phyloP scores from a whole-genome alignment of 495 filamentous ascomycete genomes.

The Delitschia confertaspora region DNA sequence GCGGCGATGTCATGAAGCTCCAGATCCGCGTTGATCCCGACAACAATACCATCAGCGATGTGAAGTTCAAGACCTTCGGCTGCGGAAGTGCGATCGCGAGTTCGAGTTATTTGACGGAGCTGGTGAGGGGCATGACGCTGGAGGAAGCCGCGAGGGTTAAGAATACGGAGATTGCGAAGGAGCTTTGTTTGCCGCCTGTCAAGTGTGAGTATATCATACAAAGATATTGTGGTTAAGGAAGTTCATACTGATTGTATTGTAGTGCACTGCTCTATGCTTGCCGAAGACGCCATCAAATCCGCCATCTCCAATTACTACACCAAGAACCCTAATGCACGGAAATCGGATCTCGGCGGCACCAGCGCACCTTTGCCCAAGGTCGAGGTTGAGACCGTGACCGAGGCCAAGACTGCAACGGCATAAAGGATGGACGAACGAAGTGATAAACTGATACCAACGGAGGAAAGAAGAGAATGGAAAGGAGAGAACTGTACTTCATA shows the following conservation, averaged over 20 bases:
- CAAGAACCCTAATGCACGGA: slow-evolving; percentile 73
- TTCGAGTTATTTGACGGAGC: slow-evolving; percentile 81
- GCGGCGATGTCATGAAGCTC: slow-evolving; percentile 96
- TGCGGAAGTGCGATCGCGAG: slow-evolving; percentile 93
- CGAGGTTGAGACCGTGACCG: slow-evolving; percentile 36
- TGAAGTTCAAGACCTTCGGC: slow-evolving; percentile 98
- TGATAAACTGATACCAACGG: slow-evolving; percentile 19
- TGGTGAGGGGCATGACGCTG: slow-evolving; percentile 91
- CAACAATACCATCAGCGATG: slow-evolving; percentile 82
- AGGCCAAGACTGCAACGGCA: slow-evolving; percentile 12
- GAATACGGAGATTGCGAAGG: slow-evolving; percentile 96
- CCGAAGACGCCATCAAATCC: slow-evolving; percentile 99
- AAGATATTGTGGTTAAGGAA: background rate
- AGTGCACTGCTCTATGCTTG: slow-evolving; percentile 99
- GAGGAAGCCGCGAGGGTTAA: slow-evolving; percentile 83
- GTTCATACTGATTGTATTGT: slow-evolving; percentile 2
- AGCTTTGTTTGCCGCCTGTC: slow-evolving; percentile 88
- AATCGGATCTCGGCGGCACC: slow-evolving; percentile 68
- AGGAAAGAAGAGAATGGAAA: no score
- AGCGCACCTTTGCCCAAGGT: slow-evolving; percentile 43
- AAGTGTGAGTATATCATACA: slow-evolving; percentile 55
- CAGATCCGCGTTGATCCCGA: slow-evolving; percentile 93
- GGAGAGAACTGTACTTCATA: no score
- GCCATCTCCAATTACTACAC: slow-evolving; percentile 96
- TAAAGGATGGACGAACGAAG: slow-evolving; percentile 1